Evolutionary conservation across 305 asterid species (phyloP).

Genomic region (Euphrasia arctica): DNA sequence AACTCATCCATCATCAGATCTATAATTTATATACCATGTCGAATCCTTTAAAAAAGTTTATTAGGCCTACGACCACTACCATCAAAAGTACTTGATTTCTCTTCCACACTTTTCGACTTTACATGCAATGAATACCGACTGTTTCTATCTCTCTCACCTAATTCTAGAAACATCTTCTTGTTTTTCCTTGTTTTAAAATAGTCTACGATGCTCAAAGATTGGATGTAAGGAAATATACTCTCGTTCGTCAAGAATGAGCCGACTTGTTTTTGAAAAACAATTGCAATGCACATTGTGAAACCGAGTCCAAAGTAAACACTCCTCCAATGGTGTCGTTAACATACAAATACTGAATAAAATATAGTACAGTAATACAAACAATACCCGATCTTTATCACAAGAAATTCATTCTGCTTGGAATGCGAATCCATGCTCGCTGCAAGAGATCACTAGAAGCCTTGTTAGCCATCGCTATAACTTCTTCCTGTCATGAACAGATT

Average conservation of each 20-base stretch:
- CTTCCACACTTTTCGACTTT: background rate
- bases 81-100: background rate
- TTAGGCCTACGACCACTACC: slow-evolving; percentile 33
- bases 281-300: too few relatives aligned
- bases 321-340: too few relatives aligned
- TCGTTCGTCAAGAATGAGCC: too few relatives aligned
- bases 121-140: slow-evolving; percentile 10
- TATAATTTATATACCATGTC: background rate
- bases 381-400: slow-evolving; percentile 5
- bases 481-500: slow-evolving; percentile 34
- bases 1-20: background rate
- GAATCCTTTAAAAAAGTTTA: slow-evolving; percentile 16
- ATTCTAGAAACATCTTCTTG: too few relatives aligned
- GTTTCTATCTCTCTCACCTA: too few relatives aligned
- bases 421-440: slow-evolving; percentile 49
- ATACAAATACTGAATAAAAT: too few relatives aligned
- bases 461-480: slow-evolving; percentile 47
- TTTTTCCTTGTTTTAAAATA: too few relatives aligned
- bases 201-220: too few relatives aligned
- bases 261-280: too few relatives aligned
- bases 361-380: background rate
- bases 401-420: slow-evolving; percentile 59
- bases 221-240: too few relatives aligned
- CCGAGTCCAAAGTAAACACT: too few relatives aligned
- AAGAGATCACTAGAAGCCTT: slow-evolving; percentile 49